Evolutionary conservation across 2,329 filamentous ascomycete species (phyloP).

Genomic region (Claviceps africana): DNA sequence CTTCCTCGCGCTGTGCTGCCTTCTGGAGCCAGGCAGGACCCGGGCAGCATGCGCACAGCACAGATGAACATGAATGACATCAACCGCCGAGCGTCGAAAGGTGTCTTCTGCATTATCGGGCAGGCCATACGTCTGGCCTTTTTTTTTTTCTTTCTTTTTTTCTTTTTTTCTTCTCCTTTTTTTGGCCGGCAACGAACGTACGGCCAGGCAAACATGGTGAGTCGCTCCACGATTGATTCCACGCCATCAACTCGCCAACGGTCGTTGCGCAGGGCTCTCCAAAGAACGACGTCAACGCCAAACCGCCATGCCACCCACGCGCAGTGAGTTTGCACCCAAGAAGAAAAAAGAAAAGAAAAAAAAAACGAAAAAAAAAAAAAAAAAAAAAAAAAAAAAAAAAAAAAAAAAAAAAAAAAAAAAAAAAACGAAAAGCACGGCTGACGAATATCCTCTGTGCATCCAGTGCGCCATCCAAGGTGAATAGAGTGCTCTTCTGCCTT

Average conservation of each 20-base stretch:
- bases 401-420: too few relatives aligned
- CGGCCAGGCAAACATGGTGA: neutral
- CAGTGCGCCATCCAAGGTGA: conserved; percentile 84
- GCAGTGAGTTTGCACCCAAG: conserved; percentile 51
- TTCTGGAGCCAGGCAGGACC: neutral
- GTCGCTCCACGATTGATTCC: neutral
- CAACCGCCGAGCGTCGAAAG: too few relatives aligned
- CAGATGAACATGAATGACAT: too few relatives aligned
- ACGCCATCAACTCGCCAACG: neutral
- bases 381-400: too few relatives aligned
- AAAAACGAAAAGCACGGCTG: too few relatives aligned
- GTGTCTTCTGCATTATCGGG: too few relatives aligned
- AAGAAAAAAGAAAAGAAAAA: too few relatives aligned
- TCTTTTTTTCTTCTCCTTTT: neutral
- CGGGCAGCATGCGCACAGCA: neutral
- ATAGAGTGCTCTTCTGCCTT: neutral
- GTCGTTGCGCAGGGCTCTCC: conserved; percentile 17
- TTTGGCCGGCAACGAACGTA: neutral
- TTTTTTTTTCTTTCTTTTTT: neutral
- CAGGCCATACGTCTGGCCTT: too few relatives aligned
- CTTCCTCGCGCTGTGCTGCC: neutral
- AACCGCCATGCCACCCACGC: conserved; percentile 73
- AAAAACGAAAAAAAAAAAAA: too few relatives aligned
- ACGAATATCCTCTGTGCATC: conserved; percentile 1
- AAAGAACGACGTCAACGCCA: conserved; percentile 56